Base-by-base conservation (phyloP, 176 grass and related monocot species). In the Juncus inflexus region DNA sequence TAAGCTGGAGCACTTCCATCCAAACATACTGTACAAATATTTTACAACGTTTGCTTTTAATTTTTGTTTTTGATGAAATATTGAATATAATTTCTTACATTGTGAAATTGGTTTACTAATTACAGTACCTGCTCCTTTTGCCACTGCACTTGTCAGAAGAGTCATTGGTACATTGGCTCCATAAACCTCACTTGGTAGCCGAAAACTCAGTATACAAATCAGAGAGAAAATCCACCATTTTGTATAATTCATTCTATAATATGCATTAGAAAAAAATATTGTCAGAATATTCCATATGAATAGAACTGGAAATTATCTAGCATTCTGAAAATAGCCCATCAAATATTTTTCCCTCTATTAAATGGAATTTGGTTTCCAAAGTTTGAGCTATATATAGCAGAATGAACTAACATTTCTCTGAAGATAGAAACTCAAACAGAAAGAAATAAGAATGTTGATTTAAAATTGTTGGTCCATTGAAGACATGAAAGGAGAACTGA, bases 1-100 rank as follows among this genome's bases (percentile, higher is more conserved):
- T 95, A 95, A 40, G 86, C 83, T n/a, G 86, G 86, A 8, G 86
- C 39, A n/a, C 90, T 95, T n/a, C 90, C 90, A 73, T 95, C 86
- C 80, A 95, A 60, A 39, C 90, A 95, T 10, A 95, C 90, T 95
- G 72, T 45, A 67, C 9, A 47, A 47, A 47, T 6, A 2, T 6
- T 6, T 47, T 5, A 5, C 43, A 47, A 47, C 9, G 2, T 6
- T 47, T 6, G 0, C 9, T 9, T 5, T 6, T 47, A 47, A 6
- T 47, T 47, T 5, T 47, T 0, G 43, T 47, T 47, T 47, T 47
- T 47, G 9, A 47, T 47, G 9, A 47, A 9, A 47, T 6, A 9
- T 47, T 47, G 4, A 6, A 7, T 45, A 45, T 45, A 45, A 45
- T 4, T 3, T 45, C 7, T 4, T 4, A 45, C 42, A 45, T 45